Evolutionary conservation across 495 filamentous ascomycete species (phyloP).

Genomic region (Oidiodendron maius): DNA sequence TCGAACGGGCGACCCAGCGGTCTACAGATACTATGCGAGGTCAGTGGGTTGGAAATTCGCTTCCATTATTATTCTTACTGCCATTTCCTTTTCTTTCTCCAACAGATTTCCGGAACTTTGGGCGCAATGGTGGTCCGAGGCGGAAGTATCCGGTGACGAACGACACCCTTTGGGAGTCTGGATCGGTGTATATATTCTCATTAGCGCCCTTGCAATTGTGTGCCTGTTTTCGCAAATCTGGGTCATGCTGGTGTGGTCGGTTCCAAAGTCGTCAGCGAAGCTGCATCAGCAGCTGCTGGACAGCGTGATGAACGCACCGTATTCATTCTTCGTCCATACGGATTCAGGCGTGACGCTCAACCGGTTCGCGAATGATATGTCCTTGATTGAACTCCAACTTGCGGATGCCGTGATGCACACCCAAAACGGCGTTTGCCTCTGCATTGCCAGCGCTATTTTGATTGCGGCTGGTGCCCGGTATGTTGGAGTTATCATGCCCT

Average conservation of each 20-base stretch:
- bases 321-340: conserved; percentile 22
- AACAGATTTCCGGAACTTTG: background rate
- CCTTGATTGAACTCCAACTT: conserved; percentile 11
- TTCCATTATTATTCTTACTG: background rate
- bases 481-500: conserved; percentile 25
- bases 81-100: background rate
- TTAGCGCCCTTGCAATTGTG: too few species aligned
- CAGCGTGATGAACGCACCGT: conserved; percentile 20
- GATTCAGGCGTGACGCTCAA: conserved; percentile 25
- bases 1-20: conserved; percentile 45
- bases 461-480: conserved; percentile 17
- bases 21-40: conserved; percentile 36
- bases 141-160: too few species aligned
- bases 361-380: conserved; percentile 16
- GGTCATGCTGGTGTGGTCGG: too few species aligned
- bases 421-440: background rate
- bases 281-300: conserved; percentile 7
- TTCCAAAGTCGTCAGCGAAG: background rate
- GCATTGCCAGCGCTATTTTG: background rate
- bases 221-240: too few species aligned
- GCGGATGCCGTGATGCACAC: conserved; percentile 5
- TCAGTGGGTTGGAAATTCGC: conserved; percentile 7
- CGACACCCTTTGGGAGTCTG: too few species aligned
- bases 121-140: background rate
- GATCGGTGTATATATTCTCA: too few species aligned